A percentile compares a stretch with the other conserved stretches of the same genome.
Evolutionary conservation across 441 rosid genomes (phyloP).

Genomic region (Jatropha multifida): DNA sequence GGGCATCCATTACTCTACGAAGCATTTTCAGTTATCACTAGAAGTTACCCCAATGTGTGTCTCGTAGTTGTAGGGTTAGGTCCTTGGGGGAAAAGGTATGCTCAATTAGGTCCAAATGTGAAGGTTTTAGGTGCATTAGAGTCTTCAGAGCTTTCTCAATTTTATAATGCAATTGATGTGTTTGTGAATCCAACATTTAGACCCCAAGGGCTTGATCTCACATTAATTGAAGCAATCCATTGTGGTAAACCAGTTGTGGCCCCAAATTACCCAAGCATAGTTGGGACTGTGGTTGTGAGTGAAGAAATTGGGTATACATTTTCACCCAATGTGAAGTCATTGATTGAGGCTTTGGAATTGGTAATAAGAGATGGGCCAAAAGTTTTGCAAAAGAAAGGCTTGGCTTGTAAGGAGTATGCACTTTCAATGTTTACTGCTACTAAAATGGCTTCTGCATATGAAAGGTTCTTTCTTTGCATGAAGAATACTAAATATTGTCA

Average conservation of each 20-base stretch:
- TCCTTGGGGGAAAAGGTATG: constrained; percentile 64
- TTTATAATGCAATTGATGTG: constrained; percentile 60
- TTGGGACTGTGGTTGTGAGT: constrained; percentile 57
- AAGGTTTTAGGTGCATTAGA: constrained; percentile 54
- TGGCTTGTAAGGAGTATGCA: constrained; percentile 46
- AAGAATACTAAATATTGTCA: constrained; percentile 47
- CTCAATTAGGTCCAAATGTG: constrained; percentile 51
- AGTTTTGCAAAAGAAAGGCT: constrained; percentile 49
- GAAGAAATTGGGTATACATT: constrained; percentile 59
- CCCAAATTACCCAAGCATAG: constrained; percentile 71
- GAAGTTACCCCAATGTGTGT: constrained; percentile 39
- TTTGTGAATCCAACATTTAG: constrained; percentile 68
- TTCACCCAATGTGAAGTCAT: constrained; percentile 62
- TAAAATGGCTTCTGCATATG: constrained; percentile 70
- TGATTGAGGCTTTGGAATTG: constrained; percentile 54
- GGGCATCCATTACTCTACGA: constrained; percentile 68
- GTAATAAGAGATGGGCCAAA: constrained; percentile 48
- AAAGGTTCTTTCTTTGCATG: constrained; percentile 76
- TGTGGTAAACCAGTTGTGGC: constrained; percentile 65
- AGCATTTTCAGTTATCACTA: constrained; percentile 47
- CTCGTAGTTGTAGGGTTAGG: constrained; percentile 73
- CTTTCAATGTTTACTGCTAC: constrained; percentile 55
- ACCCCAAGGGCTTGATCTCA: constrained; percentile 71
- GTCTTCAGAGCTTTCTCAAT: constrained; percentile 45
- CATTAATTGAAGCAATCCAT: constrained; percentile 69